Evolutionary conservation across 2,329 filamentous ascomycete genomes (phyloP), one percentile per base, ranked within the genome.

Genomic region (Monosporascus sp.): DNA sequence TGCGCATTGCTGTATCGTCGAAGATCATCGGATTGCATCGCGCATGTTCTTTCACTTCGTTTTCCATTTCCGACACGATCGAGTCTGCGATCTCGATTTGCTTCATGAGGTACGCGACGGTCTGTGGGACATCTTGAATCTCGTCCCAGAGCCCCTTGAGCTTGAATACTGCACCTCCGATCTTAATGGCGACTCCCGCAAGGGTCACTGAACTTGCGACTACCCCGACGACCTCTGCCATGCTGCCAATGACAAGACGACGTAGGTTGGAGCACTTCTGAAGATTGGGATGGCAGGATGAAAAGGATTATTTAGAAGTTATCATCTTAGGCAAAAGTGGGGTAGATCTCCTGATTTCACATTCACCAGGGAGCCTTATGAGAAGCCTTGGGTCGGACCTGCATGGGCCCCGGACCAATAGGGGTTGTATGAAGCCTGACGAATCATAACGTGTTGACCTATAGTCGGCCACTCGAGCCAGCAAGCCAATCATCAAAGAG

Each of bases 61-160:
- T 22, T 14, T 52, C 51, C 26, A 52, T 52, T 20, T 52, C 45
- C 46, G 11, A 37, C 7, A 52, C n/a, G 24, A 52, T 7, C 4
- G 51, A 28, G 8, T 44, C 51, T 2, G 44, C 18, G 20, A 52
- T 43, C n/a, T 52, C 45, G 18, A 52, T 49, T 18, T 45, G 37
- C 15, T 14, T 45, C 51, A 52, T 37, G 24, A 52, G 46, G 17
- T 49, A 14, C 7, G 31, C 5, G 37, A 52, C 49, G 5, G 37
- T 45, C 9, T 52, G n/a, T 2, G 51, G 46, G n/a, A 52, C 51
- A 18, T 52, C 41, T 31, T 52, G 51, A 3, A 52, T 37, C 38
- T 52, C 46, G 18, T 46, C n/a, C 46, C 51, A 52, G 1, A 52
- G 45, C 7, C 7, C 6, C 51, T 45, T 52, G 17, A 49, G 51